Evolutionary conservation across 371 early-diverging fungal genomes (phyloP), one percentile per base, ranked within the genome.

Genomic region (Apophysomyces variabilis): DNA sequence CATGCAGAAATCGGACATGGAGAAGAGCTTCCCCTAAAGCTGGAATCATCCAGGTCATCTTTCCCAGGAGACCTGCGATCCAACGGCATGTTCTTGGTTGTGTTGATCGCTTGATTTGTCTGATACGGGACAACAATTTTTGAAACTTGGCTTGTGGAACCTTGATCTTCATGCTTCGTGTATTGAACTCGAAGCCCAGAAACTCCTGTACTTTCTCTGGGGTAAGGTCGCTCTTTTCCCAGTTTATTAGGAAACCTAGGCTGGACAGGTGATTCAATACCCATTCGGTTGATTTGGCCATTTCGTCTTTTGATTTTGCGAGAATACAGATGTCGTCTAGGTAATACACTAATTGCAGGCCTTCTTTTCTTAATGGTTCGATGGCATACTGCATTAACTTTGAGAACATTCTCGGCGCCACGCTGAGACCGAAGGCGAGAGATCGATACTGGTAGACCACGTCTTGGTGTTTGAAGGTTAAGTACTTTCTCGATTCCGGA

Each of bases 321-420:
- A 68, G 41, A 6, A 68, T 38, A 37, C 68, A 68, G 26, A 68
- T 56, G 38, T 68, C 68, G 64, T 68, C 68, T 18, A 68, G 64
- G 45, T 68, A 68, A 57, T 43, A 63, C 13, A 60, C 62, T 21
- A 60, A 38, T 3, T 59, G 64, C 8, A 58, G 38, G 11, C 68
- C 63, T 37, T 35, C 9, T 60, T 38, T 4, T 1, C 68, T 7
- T 41, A 67, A 50, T 16, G 62, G 64, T 50, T 63, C 58, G 6
- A 67, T 7, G 43, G 54, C 63, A 36, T 47, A 58, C 8, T 32
- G 32, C 59, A 63, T 65, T 14, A 60, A 1, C 4, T 26, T 60
- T 14, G 60, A 43, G 32, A 60, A 60, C 32, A 38, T 3, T 5
- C 32, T 57, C 1, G 58, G 58, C 13, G 58, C 58, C 26, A 36